Conservation (phyloP, 2,329 filamentous ascomycete genomes). For the Penicillium olsonii region DNA sequence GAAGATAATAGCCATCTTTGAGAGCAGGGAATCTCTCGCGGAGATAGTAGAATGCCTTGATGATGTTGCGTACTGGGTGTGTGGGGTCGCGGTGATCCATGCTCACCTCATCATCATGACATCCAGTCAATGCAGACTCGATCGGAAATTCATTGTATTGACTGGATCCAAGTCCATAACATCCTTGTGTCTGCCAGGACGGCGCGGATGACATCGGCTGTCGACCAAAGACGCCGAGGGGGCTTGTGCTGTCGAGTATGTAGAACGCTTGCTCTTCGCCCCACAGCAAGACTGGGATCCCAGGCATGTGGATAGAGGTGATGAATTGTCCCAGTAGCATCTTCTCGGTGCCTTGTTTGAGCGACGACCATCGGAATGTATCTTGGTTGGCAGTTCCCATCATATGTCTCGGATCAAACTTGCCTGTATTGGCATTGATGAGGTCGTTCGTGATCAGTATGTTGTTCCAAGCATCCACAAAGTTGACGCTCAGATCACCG, state of each 20-base stretch:
- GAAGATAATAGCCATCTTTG: slow-evolving; percentile 59
- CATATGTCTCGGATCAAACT: slow-evolving; percentile 65
- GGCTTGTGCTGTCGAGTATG: slow-evolving; percentile 62
- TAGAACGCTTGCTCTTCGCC: slow-evolving; percentile 69
- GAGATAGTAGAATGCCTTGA: slow-evolving; percentile 63
- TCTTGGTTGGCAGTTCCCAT: slow-evolving; percentile 67
- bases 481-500: slow-evolving; percentile 53
- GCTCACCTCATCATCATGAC: slow-evolving; percentile 56
- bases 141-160: slow-evolving; percentile 62
- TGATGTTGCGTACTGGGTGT: slow-evolving; percentile 60
- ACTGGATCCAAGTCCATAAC: slow-evolving; percentile 57
- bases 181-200: slow-evolving; percentile 66
- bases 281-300: slow-evolving; percentile 63
- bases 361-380: slow-evolving; percentile 64
- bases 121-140: slow-evolving; percentile 54
- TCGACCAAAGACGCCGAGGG: slow-evolving; percentile 66
- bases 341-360: slow-evolving; percentile 56
- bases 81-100: slow-evolving; percentile 65
- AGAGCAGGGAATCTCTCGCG: slow-evolving; percentile 59
- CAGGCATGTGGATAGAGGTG: slow-evolving; percentile 60
- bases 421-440: slow-evolving; percentile 60
- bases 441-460: slow-evolving; percentile 56
- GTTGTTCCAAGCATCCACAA: slow-evolving; percentile 53
- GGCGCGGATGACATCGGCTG: slow-evolving; percentile 61
- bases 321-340: slow-evolving; percentile 61